A percentile compares a stretch with the other conserved stretches of the same genome.
phyloP scores from a whole-genome alignment of 352 stramenopile genomes.

The Pythium guiyangense region DNA sequence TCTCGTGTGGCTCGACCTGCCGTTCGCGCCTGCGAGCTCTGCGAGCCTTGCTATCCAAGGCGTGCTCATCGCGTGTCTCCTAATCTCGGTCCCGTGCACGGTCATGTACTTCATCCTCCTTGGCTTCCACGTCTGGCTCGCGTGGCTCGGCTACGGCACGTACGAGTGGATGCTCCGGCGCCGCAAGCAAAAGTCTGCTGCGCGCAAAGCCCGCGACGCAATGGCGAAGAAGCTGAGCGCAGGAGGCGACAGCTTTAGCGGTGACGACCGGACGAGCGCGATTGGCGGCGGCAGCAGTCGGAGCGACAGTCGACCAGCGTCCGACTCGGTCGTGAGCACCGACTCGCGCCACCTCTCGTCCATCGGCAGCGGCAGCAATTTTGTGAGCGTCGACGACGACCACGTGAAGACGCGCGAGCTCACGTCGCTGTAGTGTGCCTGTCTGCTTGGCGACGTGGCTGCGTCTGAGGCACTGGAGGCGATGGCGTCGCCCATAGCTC shows the following conservation, averaged over 20 bases:
- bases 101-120: conserved; percentile 85
- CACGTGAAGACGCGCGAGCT: conserved; percentile 13
- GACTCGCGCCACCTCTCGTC: conserved; percentile 29
- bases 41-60: conserved; percentile 33
- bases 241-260: conserved; percentile 7
- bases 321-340: conserved; percentile 12
- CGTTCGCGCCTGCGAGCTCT: conserved; percentile 17
- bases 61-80: conserved; percentile 40
- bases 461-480: too few species aligned
- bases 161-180: conserved; percentile 88
- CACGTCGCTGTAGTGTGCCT: conserved; percentile 17
- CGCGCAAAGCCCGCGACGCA: conserved; percentile 21
- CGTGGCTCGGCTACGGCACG: conserved; percentile 75
- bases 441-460: too few species aligned
- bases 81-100: conserved; percentile 74
- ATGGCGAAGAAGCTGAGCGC: conserved; percentile 15
- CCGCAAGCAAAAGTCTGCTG: conserved; percentile 60
- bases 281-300: background rate
- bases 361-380: conserved; percentile 33
- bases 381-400: conserved; percentile 19
- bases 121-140: conserved; percentile 78
- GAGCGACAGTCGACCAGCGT: background rate
- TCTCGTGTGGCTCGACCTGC: conserved; percentile 54
- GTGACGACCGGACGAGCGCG: background rate
- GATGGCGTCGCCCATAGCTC: too few species aligned